Base-by-base conservation (phyloP, 345 rosid genomes). In the Aegle marmelos region DNA sequence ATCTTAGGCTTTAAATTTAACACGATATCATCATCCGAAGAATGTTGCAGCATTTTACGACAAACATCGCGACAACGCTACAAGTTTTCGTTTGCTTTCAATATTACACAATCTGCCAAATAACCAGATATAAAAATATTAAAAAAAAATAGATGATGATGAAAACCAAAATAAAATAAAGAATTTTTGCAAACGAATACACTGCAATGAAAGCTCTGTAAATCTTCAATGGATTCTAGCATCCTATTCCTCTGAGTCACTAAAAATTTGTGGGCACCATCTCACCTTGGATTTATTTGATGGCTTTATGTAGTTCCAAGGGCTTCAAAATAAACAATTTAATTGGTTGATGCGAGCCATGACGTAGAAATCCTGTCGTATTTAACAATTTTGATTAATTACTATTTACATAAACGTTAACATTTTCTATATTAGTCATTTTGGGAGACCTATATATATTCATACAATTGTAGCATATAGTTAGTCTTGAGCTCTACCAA, bases 41-140 rank as follows among this genome's bases (percentile, higher is more conserved):
- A 88, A 89, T 91, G 95, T 88, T 87, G 89, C 82, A 72, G 83
- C 88, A 81, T 85, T 80, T 84, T 75, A 88, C 69, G 93, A 87
- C 93, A 87, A 79, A 75, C 79, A 75, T 73, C 84, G 72, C 82
- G 90, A 88, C 95, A 88, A 86, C 56, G 83, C 81, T 83, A 85
- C 88, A 65, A 74, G 76, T 70, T 80, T 79, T 84, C 81, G 73
- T 80, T 68, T 60, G 72, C 78, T 66, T 79, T 80, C 54, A 73
- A 74, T 75, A 73, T 65, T 79, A 45, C 84, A 78, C 74, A 80
- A 82, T 61, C 85, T 68, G 72, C 89, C 84, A 88, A 89, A 86
- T 86, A 77, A 82, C 68, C 80, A 76, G 80, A 70, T 76, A 79
- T 71, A 64, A 37, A 74, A 62, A 2, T 5, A 21, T 31, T 1